These are phyloP conservation scores for Linum usitatissimum DNA, from an alignment of 345 rosid genomes.

Conservation along the genomic window DNA sequence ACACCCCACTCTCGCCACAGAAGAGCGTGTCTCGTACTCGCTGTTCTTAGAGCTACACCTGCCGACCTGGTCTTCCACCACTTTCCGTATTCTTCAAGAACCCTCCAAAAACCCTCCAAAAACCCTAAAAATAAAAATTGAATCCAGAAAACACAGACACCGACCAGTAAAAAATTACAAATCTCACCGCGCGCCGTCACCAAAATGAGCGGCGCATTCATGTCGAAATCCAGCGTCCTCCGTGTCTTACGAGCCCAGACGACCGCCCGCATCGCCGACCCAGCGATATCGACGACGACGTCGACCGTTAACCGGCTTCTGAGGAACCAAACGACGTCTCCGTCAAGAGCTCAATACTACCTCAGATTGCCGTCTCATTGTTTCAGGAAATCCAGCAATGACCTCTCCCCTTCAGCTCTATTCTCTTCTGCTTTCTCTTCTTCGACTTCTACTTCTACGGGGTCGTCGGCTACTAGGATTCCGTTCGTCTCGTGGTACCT, in stretches of 20 bases:
- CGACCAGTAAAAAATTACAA: too few relatives aligned
- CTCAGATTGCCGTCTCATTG: slow-evolving; percentile 22
- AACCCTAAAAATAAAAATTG: too few relatives aligned
- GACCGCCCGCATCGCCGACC: slow-evolving; percentile 15
- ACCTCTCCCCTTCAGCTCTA: slow-evolving; percentile 15
- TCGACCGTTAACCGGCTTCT: slow-evolving; percentile 5
- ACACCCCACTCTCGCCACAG: too few relatives aligned
- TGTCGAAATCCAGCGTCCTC: slow-evolving; percentile 21
- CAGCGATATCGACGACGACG: slow-evolving; percentile 12
- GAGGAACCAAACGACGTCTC: slow-evolving; percentile 17
- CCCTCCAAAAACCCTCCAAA: too few relatives aligned
- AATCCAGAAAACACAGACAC: too few relatives aligned
- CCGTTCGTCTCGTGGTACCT: slow-evolving; percentile 77
- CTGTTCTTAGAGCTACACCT: too few relatives aligned
- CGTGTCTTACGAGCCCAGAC: slow-evolving; percentile 22
- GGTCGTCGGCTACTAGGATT: slow-evolving; percentile 22
- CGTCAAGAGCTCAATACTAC: slow-evolving; percentile 30
- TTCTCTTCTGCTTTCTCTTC: slow-evolving; percentile 24
- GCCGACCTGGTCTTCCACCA: too few relatives aligned
- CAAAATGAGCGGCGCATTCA: slow-evolving; percentile 34
- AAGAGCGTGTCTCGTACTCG: too few relatives aligned
- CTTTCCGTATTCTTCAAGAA: too few relatives aligned
- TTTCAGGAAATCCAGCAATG: slow-evolving; percentile 22
- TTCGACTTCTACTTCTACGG: slow-evolving; percentile 21
- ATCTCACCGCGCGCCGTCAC: not conserved